A percentile compares a stretch with the other conserved stretches of the same genome.
These are phyloP conservation scores for Penicillium cataractarum DNA, from an alignment of 495 filamentous ascomycete genomes.

Conservation along the genomic window DNA sequence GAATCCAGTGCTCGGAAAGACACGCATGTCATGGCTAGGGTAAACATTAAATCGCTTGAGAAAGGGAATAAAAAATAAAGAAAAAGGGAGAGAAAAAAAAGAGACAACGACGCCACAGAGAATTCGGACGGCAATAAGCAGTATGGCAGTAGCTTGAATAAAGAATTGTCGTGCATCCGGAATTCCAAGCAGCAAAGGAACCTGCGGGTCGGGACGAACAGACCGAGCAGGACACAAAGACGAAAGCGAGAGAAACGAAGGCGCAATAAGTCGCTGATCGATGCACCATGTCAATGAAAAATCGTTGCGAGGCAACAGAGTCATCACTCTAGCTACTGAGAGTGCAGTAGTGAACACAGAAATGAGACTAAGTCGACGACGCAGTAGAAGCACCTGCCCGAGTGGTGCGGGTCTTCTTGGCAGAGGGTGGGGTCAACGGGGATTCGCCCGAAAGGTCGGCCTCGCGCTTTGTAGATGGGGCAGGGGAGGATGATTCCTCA, in stretches of 20 bases:
- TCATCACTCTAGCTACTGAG: neutral
- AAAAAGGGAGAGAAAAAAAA: neutral
- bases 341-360: neutral
- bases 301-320: neutral
- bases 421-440: constrained; percentile 27
- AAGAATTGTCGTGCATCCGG: constrained; percentile 5
- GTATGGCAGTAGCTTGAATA: neutral
- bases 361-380: constrained; percentile 5
- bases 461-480: constrained; percentile 38
- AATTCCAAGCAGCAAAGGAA: constrained; percentile 4
- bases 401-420: constrained; percentile 34
- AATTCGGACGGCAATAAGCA: neutral
- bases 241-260: neutral
- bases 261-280: constrained; percentile 3
- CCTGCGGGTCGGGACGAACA: constrained; percentile 5
- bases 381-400: constrained; percentile 11
- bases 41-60: constrained; percentile 19
- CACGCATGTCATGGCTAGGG: constrained; percentile 12
- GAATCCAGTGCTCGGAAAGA: constrained; percentile 15
- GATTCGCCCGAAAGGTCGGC: constrained; percentile 27
- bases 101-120: neutral
- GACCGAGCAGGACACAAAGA: neutral
- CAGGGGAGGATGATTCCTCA: constrained; percentile 21
- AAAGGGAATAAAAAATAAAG: constrained; percentile 14
- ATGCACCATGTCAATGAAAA: constrained; percentile 10